These are phyloP conservation scores for Carpinus viminea DNA, from an alignment of 306 rosid species.

Conservation along the genomic window DNA sequence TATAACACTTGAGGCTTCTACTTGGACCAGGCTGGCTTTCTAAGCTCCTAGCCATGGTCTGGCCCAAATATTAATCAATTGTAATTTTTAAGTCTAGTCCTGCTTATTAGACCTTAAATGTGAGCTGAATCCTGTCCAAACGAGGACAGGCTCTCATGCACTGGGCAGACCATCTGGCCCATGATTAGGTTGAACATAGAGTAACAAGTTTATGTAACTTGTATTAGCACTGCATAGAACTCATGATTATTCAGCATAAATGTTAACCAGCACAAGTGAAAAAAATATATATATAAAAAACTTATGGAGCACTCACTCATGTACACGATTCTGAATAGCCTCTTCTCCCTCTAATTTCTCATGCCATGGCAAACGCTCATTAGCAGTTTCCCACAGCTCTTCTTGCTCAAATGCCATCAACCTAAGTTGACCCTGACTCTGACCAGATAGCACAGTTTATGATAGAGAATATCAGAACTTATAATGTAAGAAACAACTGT, in stretches of 20 bases:
- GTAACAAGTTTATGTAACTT: neutral
- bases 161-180: neutral
- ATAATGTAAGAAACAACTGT: conserved; percentile 12
- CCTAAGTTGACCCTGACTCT: conserved; percentile 80
- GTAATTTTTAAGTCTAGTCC: neutral
- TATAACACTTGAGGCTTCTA: neutral
- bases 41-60: neutral
- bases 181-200: neutral
- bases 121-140: neutral
- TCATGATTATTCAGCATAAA: conserved; percentile 7
- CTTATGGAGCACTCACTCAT: conserved; percentile 65
- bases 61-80: neutral
- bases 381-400: conserved; percentile 85
- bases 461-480: conserved; percentile 21
- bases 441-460: conserved; percentile 39
- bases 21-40: neutral
- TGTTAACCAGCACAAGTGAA: conserved; percentile 16
- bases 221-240: neutral
- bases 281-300: conserved; percentile 16
- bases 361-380: conserved; percentile 91
- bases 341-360: conserved; percentile 90
- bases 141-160: neutral
- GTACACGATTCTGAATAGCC: conserved; percentile 84
- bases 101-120: neutral
- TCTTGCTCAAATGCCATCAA: conserved; percentile 89